Conservation (phyloP, 2,329 filamentous ascomycete species). For the Gnomoniopsis smithogilvyi region DNA sequence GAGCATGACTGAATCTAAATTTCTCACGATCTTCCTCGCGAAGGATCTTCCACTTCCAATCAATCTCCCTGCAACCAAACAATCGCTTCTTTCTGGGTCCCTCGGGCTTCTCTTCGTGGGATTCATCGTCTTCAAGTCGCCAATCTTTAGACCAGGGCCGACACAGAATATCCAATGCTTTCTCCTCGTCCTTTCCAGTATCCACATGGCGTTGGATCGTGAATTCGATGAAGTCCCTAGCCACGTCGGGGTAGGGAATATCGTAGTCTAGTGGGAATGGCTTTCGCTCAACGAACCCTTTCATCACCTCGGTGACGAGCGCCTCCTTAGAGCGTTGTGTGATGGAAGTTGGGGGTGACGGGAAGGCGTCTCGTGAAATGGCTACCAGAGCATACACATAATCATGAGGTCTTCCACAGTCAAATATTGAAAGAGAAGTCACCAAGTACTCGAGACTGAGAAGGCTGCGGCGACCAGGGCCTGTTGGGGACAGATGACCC, state of each 20-base stretch:
- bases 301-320: conserved; percentile 15
- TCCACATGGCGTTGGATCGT: conserved; percentile 21
- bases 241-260: conserved; percentile 28
- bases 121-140: too few relatives aligned
- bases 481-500: background rate
- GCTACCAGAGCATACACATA: conserved; percentile 31
- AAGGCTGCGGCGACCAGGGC: conserved; percentile 15
- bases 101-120: too few relatives aligned
- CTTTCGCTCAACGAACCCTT: conserved; percentile 23
- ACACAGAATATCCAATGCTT: conserved; percentile 35
- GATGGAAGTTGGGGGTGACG: background rate
- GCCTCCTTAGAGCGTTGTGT: background rate
- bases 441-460: conserved; percentile 34
- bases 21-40: too few relatives aligned
- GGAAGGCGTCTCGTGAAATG: conserved; percentile 31
- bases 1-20: too few relatives aligned
- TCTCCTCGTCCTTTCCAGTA: conserved; percentile 17
- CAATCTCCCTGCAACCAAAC: background rate
- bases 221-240: conserved; percentile 32
- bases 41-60: too few relatives aligned
- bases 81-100: background rate
- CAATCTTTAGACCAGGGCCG: conserved; percentile 32
- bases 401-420: conserved; percentile 27
- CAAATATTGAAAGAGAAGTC: conserved; percentile 29
- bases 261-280: conserved; percentile 32